Conservation (phyloP, 2,329 filamentous ascomycete species). For the Hymenoscyphus linearis region DNA sequence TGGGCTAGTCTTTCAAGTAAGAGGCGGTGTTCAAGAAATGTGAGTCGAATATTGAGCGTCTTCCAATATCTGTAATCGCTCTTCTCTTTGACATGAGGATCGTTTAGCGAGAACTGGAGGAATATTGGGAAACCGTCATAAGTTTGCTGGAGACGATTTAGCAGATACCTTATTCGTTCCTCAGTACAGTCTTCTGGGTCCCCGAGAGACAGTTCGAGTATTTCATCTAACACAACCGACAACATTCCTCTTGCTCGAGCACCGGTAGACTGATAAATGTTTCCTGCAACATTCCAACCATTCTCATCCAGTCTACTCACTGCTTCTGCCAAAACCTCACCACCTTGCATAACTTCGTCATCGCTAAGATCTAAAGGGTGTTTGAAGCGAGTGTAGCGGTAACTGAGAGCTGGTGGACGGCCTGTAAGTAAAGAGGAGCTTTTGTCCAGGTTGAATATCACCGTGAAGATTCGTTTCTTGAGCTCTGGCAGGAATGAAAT, state of each 20-base stretch:
- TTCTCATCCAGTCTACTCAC: constrained; percentile 39
- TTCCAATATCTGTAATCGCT: constrained; percentile 37
- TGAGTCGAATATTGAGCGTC: constrained; percentile 41
- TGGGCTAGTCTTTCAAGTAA: constrained; percentile 52
- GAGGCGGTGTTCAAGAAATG: constrained; percentile 53
- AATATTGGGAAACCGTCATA: constrained; percentile 34
- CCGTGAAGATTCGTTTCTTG: constrained; percentile 33
- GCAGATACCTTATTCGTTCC: constrained; percentile 23
- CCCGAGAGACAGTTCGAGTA: constrained; percentile 48
- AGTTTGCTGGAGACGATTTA: constrained; percentile 30
- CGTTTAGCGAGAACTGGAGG: constrained; percentile 34
- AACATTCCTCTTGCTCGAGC: constrained; percentile 43
- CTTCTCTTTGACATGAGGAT: constrained; percentile 36
- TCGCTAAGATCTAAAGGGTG: constrained; percentile 51
- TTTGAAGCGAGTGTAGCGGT: constrained; percentile 49
- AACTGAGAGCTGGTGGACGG: constrained; percentile 46
- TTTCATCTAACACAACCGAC: constrained; percentile 49
- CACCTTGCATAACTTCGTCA: constrained; percentile 41
- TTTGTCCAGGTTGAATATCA: constrained; percentile 44
- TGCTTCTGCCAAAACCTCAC: constrained; percentile 35
- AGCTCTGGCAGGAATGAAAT: constrained; percentile 34
- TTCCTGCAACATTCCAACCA: constrained; percentile 47
- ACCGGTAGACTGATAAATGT: constrained; percentile 41
- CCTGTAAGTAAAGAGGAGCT: constrained; percentile 47
- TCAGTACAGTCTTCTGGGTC: constrained; percentile 19